Evolutionary conservation across 495 filamentous ascomycete species (phyloP), one percentile per base, ranked within the genome.

Genomic region (Trichoderma parareesei): DNA sequence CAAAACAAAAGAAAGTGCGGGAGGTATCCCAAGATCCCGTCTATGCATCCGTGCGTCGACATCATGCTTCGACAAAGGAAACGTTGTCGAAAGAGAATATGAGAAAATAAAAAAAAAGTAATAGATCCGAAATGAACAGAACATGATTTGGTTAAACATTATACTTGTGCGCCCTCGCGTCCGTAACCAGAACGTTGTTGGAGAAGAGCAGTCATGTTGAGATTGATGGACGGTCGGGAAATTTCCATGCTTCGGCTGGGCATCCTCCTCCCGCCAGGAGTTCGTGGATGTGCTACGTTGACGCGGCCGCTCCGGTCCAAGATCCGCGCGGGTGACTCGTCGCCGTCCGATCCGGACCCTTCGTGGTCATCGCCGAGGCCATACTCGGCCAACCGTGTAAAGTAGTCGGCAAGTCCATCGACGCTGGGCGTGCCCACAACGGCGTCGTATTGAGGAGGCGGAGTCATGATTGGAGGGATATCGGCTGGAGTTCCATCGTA

Each of bases 371-470:
- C 69, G 8, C 8, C 65, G 4, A 55, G 44, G 3, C 61, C 61
- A n/a, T 63, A 46, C 14, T 72, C 73, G 9, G 76, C 77, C 18
- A 81, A 67, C 8, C 79, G 84, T 1, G 87, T 82, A 71, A 98
- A 98, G 70, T 98, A 98, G 69, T 97, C 94, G 2, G 93, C 90
- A 14, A 98, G 77, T 0, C 90, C 87, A 64, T 90, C 88, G n/a
- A 87, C 83, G 63, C 86, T 86, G n/a, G 84, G 84, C 64, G 91
- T 82, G 44, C 88, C 89, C n/a, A 96, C 85, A 61, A 98, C 88
- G 37, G 79, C 79, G 18, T 93, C 91, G 67, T 98, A 98, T 62
- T 88, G 86, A 0, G 94, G 94, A 3, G 94, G 94, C 2, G 93
- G 93, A 0, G 92, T 96, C 64, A 90, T 75, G 42, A 94, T 72